Percentiles rank a stretch among this genome's conserved stretches.
phyloP scores from a whole-genome alignment of 805 yeast genomes.

The Myxozyma neglecta region DNA sequence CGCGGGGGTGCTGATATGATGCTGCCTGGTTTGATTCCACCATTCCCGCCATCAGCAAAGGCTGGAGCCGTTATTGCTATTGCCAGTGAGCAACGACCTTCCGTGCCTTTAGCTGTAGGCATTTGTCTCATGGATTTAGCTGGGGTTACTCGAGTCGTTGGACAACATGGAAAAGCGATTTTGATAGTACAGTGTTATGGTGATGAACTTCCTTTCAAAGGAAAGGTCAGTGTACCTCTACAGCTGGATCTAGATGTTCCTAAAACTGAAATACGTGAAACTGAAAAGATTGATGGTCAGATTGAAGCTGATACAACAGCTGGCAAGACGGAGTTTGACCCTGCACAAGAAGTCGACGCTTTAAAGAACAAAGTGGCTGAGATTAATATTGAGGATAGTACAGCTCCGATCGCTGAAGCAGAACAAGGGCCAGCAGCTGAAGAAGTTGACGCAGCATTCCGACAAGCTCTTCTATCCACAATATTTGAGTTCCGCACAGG shows the following conservation, averaged over 20 bases:
- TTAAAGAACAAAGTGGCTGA: background rate
- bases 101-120: conserved; percentile 73
- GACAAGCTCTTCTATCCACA: conserved; percentile 68
- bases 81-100: conserved; percentile 59
- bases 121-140: conserved; percentile 52
- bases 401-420: conserved; percentile 11
- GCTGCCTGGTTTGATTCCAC: conserved; percentile 50
- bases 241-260: conserved; percentile 37
- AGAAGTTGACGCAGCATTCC: conserved; percentile 74
- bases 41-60: conserved; percentile 52
- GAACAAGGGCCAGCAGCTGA: conserved; percentile 34
- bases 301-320: background rate
- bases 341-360: background rate
- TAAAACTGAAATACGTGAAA: conserved; percentile 13
- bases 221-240: conserved; percentile 48
- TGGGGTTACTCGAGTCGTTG: conserved; percentile 43
- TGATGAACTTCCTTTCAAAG: conserved; percentile 59
- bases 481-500: conserved; percentile 50
- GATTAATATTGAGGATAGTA: background rate
- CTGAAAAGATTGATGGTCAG: background rate
- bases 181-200: conserved; percentile 63
- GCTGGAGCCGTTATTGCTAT: conserved; percentile 70
- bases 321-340: background rate
- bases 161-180: conserved; percentile 77
- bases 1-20: conserved; percentile 68